phyloP scores from a whole-genome alignment of 257 asterid species.

The Catharanthus roseus region DNA sequence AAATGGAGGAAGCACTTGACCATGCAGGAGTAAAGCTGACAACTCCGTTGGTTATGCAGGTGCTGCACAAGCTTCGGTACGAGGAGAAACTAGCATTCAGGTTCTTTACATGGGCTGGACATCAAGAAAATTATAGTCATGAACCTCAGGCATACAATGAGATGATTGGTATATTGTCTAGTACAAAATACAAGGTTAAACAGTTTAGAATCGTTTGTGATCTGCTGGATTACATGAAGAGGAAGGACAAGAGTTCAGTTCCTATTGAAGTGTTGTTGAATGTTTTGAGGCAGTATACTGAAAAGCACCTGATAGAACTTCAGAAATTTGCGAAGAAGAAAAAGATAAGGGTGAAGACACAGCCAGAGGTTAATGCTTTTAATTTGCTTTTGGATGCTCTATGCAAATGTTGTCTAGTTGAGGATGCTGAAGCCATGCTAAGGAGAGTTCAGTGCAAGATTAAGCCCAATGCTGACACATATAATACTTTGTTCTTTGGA shows the following conservation, averaged over 20 bases:
- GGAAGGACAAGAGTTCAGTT: conserved; percentile 48
- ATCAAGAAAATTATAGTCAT: conserved; percentile 56
- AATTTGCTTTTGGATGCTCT: conserved; percentile 76
- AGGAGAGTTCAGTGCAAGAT: conserved; percentile 54
- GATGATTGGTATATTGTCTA: conserved; percentile 79
- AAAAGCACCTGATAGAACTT: conserved; percentile 79
- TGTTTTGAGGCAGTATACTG: conserved; percentile 59
- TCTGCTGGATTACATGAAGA: conserved; percentile 80
- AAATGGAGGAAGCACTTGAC: conserved; percentile 83
- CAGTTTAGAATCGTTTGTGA: conserved; percentile 85
- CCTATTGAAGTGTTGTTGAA: conserved; percentile 64
- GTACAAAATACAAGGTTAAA: conserved; percentile 80
- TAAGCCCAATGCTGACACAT: conserved; percentile 69
- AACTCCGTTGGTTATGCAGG: conserved; percentile 63
- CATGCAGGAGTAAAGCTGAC: conserved; percentile 45
- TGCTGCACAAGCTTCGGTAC: conserved; percentile 52
- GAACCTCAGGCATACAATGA: conserved; percentile 66
- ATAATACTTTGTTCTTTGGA: conserved; percentile 77
- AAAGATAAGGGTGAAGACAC: conserved; percentile 82
- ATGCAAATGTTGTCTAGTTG: conserved; percentile 84
- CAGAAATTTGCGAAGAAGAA: conserved; percentile 83
- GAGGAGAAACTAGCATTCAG: conserved; percentile 85
- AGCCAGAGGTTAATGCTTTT: conserved; percentile 78
- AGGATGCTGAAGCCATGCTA: conserved; percentile 74
- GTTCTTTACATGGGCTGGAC: conserved; percentile 85